Evolutionary conservation across 768 basidiomycete species (phyloP).

Genomic region (Fistulinella prunicolor): DNA sequence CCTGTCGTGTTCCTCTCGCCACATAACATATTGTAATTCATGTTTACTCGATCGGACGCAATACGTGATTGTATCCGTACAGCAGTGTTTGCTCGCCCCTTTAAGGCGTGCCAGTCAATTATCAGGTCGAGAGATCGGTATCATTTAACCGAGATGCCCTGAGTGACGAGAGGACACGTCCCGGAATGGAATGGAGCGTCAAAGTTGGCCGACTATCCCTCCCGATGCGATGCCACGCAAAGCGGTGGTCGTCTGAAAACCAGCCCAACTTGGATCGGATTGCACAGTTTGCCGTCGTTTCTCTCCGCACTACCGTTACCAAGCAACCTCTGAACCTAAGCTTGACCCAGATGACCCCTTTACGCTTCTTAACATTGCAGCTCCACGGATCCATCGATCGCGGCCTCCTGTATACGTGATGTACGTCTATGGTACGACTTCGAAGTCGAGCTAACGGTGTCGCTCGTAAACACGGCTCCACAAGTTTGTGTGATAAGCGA

Average conservation of each 20-base stretch:
- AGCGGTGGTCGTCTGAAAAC: no score
- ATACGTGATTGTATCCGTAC: background rate
- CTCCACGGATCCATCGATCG: background rate
- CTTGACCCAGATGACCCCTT: background rate
- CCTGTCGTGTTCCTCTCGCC: background rate
- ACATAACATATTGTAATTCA: conserved; percentile 3
- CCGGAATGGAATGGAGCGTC: background rate
- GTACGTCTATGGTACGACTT: conserved; percentile 1
- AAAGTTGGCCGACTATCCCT: no score
- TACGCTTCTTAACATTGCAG: no score
- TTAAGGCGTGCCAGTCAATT: no score
- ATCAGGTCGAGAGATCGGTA: background rate
- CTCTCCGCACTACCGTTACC: background rate
- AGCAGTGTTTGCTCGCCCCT: no score
- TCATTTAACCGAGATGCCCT: background rate
- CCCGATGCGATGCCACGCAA: no score
- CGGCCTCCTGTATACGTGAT: background rate
- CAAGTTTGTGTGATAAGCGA: background rate
- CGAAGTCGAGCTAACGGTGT: background rate
- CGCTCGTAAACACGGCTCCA: conserved; percentile 13
- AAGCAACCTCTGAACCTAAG: background rate
- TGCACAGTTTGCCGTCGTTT: no score
- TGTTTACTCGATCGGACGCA: background rate
- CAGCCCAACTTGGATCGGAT: no score
- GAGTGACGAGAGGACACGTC: background rate